Percentiles rank a stretch among this genome's conserved stretches.
Conservation (phyloP, 768 basidiomycete species). For the Hysterangium stoloniferum region DNA sequence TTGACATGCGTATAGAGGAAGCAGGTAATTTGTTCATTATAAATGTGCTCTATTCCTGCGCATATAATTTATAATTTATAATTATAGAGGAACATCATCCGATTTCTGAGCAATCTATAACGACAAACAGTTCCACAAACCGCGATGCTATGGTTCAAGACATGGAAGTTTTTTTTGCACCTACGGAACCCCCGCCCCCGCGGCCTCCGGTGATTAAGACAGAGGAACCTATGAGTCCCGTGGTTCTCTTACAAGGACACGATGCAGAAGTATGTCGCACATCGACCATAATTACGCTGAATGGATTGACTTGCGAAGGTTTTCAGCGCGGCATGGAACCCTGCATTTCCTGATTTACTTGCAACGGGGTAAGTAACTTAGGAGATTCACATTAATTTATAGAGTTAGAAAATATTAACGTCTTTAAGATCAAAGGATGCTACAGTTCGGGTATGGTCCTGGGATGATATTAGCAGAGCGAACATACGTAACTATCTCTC, state of each 20-base stretch:
- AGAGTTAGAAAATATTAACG: conserved; percentile 2
- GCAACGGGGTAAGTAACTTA: conserved; percentile 57
- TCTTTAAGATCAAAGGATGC: conserved; percentile 66
- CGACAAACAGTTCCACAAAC: neutral
- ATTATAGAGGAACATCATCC: no score
- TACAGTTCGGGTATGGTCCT: conserved; percentile 68
- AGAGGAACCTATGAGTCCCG: conserved; percentile 1
- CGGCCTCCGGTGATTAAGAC: neutral
- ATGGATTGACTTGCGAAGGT: conserved; percentile 38
- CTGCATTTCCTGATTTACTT: conserved; percentile 46
- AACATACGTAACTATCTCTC: conserved; percentile 20
- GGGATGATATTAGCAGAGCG: conserved; percentile 16
- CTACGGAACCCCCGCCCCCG: neutral
- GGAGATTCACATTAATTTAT: neutral
- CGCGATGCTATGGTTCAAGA: neutral
- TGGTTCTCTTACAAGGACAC: conserved; percentile 36
- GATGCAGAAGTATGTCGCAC: conserved; percentile 43
- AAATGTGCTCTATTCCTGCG: no score
- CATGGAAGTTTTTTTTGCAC: neutral
- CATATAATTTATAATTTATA: no score
- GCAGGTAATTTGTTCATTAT: conserved; percentile 3
- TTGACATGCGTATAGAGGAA: conserved; percentile 1
- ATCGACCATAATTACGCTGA: neutral
- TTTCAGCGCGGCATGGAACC: conserved; percentile 78
- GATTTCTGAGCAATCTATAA: neutral